Conservation (phyloP, 805 yeast genomes). For the Tanozyma kutaoensis region DNA sequence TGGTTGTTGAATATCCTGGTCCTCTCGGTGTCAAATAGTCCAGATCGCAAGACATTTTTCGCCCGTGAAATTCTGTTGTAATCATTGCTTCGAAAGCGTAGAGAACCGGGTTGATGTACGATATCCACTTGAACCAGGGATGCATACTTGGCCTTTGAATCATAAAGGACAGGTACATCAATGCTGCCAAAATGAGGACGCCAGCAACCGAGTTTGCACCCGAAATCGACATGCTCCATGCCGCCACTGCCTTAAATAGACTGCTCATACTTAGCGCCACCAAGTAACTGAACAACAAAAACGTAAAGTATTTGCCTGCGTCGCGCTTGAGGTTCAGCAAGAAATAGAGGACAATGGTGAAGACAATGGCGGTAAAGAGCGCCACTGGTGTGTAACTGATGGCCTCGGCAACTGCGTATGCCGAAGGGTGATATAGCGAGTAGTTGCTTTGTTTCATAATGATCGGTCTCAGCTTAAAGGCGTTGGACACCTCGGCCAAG, state of each 20-base stretch:
- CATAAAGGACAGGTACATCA: slow-evolving; percentile 15
- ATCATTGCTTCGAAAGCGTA: slow-evolving; percentile 17
- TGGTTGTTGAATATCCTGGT: slow-evolving; percentile 8
- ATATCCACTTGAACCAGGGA: neutral
- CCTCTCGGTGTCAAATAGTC: slow-evolving; percentile 11
- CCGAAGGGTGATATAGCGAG: slow-evolving; percentile 15
- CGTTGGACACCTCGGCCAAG: slow-evolving; percentile 27
- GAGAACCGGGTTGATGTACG: slow-evolving; percentile 1
- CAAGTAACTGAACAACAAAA: slow-evolving; percentile 31
- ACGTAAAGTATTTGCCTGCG: slow-evolving; percentile 44
- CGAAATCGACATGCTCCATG: slow-evolving; percentile 37
- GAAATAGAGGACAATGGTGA: slow-evolving; percentile 41
- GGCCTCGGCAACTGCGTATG: slow-evolving; percentile 13
- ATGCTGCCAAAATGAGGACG: slow-evolving; percentile 22
- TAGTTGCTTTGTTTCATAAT: slow-evolving; percentile 17
- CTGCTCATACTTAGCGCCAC: slow-evolving; percentile 40
- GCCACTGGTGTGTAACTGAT: slow-evolving; percentile 10
- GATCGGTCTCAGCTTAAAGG: slow-evolving; percentile 12
- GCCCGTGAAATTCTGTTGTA: slow-evolving; percentile 17
- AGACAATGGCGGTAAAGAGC: slow-evolving; percentile 32
- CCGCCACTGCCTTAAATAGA: slow-evolving; percentile 40
- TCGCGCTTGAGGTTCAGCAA: slow-evolving; percentile 32
- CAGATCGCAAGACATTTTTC: slow-evolving; percentile 6
- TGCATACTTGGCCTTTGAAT: neutral
- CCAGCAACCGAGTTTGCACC: slow-evolving; percentile 45